Conservation (phyloP, 2,329 filamentous ascomycete genomes). For the Leptoxyphium fumago region DNA sequence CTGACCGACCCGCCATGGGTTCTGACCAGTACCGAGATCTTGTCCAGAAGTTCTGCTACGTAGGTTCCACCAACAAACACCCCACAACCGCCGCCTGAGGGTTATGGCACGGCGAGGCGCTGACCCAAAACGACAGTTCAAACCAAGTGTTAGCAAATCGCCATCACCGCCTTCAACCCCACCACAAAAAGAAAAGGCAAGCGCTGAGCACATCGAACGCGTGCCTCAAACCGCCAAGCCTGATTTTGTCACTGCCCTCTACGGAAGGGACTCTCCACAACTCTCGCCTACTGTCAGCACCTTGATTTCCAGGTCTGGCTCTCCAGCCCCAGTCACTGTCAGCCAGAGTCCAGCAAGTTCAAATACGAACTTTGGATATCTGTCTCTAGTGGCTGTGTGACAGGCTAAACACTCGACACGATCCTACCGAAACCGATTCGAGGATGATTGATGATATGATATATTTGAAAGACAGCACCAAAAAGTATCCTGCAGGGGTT, state of each 20-base stretch:
- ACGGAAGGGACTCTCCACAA: neutral
- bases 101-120: conserved; percentile 12
- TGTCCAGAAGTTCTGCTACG: conserved; percentile 98
- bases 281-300: conserved; percentile 8
- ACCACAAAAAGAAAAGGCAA: neutral
- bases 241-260: no score
- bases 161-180: conserved; percentile 5
- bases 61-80: conserved; percentile 48
- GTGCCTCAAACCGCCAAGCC: no score
- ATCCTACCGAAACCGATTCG: no score
- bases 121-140: conserved; percentile 21
- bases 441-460: no score
- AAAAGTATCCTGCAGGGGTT: no score
- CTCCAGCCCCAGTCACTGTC: conserved; percentile 15
- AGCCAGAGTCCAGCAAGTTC: conserved; percentile 4
- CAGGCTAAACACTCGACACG: no score
- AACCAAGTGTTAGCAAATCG: conserved; percentile 17
- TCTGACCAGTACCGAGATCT: conserved; percentile 91
- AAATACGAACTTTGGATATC: no score
- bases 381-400: no score
- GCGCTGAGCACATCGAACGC: no score
- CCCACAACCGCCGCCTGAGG: conserved; percentile 16
- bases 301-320: conserved; percentile 18
- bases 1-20: conserved; percentile 55
- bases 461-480: no score